Conservation (phyloP, 2,329 filamentous ascomycete genomes). For the Pseudodiploospora longispora region DNA sequence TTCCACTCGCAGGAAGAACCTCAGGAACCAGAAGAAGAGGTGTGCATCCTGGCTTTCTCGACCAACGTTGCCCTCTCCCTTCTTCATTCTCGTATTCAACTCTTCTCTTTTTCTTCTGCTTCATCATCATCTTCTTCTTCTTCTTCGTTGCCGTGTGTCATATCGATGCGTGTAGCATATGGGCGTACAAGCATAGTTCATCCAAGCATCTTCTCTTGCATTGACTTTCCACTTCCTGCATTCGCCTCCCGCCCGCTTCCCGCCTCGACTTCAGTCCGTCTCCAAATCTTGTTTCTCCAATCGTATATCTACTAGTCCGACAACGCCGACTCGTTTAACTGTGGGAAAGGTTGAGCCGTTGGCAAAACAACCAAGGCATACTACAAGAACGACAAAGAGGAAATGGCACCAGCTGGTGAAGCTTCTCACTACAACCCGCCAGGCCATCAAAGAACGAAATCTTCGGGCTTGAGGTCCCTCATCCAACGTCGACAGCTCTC, state of each 20-base stretch:
- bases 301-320: no score
- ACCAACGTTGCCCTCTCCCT: background rate
- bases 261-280: no score
- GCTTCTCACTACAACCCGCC: conserved; percentile 5
- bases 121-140: conserved; percentile 1
- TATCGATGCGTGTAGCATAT: background rate
- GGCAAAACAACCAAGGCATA: no score
- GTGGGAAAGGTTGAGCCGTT: no score
- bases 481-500: conserved; percentile 42
- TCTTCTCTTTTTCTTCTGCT: background rate
- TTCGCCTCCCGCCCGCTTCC: no score
- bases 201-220: no score
- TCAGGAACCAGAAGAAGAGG: no score
- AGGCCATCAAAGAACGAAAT: conserved; percentile 36
- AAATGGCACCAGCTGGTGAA: conserved; percentile 8
- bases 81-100: background rate
- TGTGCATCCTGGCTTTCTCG: background rate
- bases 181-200: background rate
- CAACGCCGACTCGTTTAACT: no score
- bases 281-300: no score
- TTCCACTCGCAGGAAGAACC: no score
- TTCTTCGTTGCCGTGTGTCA: background rate
- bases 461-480: conserved; percentile 41
- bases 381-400: conserved; percentile 8
- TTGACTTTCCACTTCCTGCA: no score